phyloP scores from a whole-genome alignment of 345 rosid species.

The Ceriops zippeliana region DNA sequence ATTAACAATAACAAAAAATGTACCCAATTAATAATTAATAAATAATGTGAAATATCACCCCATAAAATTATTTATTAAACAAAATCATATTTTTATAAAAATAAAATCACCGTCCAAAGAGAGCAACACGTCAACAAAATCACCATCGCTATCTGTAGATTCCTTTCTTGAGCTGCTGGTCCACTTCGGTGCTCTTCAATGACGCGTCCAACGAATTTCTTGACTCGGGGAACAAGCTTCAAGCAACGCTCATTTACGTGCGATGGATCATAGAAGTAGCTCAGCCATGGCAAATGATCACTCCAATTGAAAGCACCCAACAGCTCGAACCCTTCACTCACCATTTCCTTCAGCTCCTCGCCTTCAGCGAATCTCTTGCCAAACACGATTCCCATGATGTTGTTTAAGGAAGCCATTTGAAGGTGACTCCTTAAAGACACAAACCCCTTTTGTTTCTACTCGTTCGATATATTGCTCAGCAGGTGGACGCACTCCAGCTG shows the following conservation, averaged over 20 bases:
- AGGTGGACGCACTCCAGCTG: constrained; percentile 10
- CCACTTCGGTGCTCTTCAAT: constrained; percentile 50
- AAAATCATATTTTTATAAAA: too few relatives aligned
- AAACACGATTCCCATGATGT: constrained; percentile 84
- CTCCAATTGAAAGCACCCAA: constrained; percentile 83
- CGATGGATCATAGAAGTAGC: constrained; percentile 55
- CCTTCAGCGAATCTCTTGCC: constrained; percentile 52
- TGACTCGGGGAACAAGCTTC: not conserved
- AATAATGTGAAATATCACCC: too few relatives aligned
- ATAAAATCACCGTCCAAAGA: too few relatives aligned
- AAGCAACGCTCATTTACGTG: constrained; percentile 57
- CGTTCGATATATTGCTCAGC: constrained; percentile 37
- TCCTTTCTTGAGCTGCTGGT: not conserved
- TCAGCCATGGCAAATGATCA: constrained; percentile 67
- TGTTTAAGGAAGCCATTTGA: constrained; percentile 71
- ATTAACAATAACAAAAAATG: too few relatives aligned
- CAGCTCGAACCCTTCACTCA: constrained; percentile 77
- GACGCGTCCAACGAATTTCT: constrained; percentile 43
- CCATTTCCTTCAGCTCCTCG: constrained; percentile 39
- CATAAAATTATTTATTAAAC: too few relatives aligned
- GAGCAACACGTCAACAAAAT: too few relatives aligned
- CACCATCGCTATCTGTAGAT: too few relatives aligned
- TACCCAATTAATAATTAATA: too few relatives aligned
- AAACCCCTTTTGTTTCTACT: constrained; percentile 36
- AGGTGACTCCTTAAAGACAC: constrained; percentile 61